Conservation (phyloP, 2,329 filamentous ascomycete genomes). For the Karstenula rhodostoma region DNA sequence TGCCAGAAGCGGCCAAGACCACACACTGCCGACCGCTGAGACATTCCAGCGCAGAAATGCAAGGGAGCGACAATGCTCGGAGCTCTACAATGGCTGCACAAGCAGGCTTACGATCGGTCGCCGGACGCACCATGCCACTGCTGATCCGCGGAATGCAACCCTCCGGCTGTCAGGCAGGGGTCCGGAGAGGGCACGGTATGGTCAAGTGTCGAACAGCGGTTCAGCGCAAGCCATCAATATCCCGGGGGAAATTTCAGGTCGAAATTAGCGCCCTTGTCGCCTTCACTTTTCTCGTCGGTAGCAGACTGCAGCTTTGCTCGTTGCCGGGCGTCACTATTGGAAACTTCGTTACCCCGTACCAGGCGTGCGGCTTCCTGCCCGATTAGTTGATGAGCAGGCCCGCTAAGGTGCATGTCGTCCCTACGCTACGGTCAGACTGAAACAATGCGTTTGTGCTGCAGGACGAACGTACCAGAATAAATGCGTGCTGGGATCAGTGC, state of each 20-base stretch:
- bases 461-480: constrained; percentile 45
- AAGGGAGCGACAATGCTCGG: constrained; percentile 46
- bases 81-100: constrained; percentile 28
- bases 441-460: constrained; percentile 42
- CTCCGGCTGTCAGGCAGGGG: constrained; percentile 13
- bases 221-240: constrained; percentile 32
- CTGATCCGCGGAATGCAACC: constrained; percentile 29
- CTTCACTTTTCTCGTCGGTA: constrained; percentile 25
- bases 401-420: constrained; percentile 47
- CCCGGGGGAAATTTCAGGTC: constrained; percentile 43
- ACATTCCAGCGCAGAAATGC: constrained; percentile 47
- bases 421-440: constrained; percentile 40
- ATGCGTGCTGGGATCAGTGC: constrained; percentile 40
- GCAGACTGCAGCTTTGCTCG: constrained; percentile 23
- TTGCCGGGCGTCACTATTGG: constrained; percentile 36
- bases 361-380: constrained; percentile 46
- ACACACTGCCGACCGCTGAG: constrained; percentile 34
- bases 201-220: constrained; percentile 22
- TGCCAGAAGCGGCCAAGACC: constrained; percentile 45
- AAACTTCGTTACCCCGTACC: constrained; percentile 40
- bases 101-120: constrained; percentile 24
- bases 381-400: constrained; percentile 46
- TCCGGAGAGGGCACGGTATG: constrained; percentile 13
- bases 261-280: constrained; percentile 30
- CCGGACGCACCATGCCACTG: constrained; percentile 26